Conservation (phyloP, 495 filamentous ascomycete species). For the Trichoderma gamsii region DNA sequence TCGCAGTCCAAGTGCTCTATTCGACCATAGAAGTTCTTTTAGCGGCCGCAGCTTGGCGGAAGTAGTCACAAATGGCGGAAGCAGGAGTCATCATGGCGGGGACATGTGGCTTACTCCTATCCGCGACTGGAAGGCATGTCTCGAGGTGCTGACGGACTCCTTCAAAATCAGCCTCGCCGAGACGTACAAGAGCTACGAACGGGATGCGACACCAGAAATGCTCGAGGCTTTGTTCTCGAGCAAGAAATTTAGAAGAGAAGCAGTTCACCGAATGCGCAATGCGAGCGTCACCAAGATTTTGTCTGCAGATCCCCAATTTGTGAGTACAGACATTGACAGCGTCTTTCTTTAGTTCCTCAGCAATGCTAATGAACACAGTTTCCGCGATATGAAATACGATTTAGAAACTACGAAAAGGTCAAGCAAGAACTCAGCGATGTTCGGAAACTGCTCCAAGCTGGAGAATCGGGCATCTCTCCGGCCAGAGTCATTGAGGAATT, state of each 20-base stretch:
- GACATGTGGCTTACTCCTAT: slow-evolving; percentile 24
- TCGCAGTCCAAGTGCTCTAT: background rate
- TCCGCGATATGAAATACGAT: slow-evolving; percentile 22
- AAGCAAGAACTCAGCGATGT: slow-evolving; percentile 22
- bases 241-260: slow-evolving; percentile 22
- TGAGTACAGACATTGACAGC: background rate
- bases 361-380: slow-evolving; percentile 13
- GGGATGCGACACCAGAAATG: slow-evolving; percentile 25
- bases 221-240: slow-evolving; percentile 25
- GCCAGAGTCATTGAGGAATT: slow-evolving; percentile 21
- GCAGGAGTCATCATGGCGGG: slow-evolving; percentile 7
- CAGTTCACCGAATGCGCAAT: slow-evolving; percentile 29
- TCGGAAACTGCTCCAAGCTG: slow-evolving; percentile 17
- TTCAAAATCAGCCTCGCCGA: slow-evolving; percentile 25
- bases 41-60: slow-evolving; percentile 11
- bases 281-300: slow-evolving; percentile 28
- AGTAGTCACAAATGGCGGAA: background rate
- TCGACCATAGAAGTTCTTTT: slow-evolving; percentile 15
- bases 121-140: slow-evolving; percentile 27
- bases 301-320: slow-evolving; percentile 28
- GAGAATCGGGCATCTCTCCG: slow-evolving; percentile 22
- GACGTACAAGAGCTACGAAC: slow-evolving; percentile 28
- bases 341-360: background rate
- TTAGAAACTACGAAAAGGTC: slow-evolving; percentile 27
- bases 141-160: slow-evolving; percentile 25